Conservation (phyloP, 192 early-diverging fungal species). For the Helicostylum pulchrum region DNA sequence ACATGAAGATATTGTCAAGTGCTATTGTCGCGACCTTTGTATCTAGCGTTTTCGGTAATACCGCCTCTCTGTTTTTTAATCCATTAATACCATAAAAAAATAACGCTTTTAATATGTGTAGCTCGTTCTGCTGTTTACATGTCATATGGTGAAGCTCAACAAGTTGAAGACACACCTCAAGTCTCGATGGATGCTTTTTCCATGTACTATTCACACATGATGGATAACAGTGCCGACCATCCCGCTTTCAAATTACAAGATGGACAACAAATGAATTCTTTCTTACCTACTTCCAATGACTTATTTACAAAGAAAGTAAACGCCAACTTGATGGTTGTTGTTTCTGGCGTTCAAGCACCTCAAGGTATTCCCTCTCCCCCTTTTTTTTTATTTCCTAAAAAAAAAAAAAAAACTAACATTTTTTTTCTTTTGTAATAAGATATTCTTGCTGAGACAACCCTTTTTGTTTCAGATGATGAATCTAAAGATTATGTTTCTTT, state of each 20-base stretch:
- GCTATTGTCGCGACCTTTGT: background rate
- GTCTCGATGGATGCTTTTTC: slow-evolving; percentile 18
- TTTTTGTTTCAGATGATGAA: background rate
- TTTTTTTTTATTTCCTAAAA: background rate
- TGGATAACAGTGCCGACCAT: slow-evolving; percentile 17
- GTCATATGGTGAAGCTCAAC: slow-evolving; percentile 5
- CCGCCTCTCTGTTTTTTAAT: too few relatives aligned
- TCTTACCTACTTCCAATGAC: slow-evolving; percentile 4
- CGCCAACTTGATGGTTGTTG: slow-evolving; percentile 20
- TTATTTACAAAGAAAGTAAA: slow-evolving; percentile 20
- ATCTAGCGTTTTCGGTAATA: slow-evolving; percentile 12
- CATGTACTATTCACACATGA: slow-evolving; percentile 20
- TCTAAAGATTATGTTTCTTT: background rate
- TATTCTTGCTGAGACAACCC: slow-evolving; percentile 1
- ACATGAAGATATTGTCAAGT: slow-evolving; percentile 12
- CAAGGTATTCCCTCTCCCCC: slow-evolving; percentile 7
- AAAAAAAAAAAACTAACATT: background rate
- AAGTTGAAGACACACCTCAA: slow-evolving; percentile 6
- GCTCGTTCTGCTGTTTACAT: slow-evolving; percentile 28
- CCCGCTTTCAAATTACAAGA: slow-evolving; percentile 18
- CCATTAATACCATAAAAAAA: too few relatives aligned
- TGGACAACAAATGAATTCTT: slow-evolving; percentile 5
- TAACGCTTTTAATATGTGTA: background rate
- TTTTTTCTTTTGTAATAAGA: background rate
- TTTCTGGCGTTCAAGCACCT: slow-evolving; percentile 17